These are phyloP conservation scores for Citrus cavaleriei DNA, from an alignment of 345 rosid genomes.

Conservation along the genomic window DNA sequence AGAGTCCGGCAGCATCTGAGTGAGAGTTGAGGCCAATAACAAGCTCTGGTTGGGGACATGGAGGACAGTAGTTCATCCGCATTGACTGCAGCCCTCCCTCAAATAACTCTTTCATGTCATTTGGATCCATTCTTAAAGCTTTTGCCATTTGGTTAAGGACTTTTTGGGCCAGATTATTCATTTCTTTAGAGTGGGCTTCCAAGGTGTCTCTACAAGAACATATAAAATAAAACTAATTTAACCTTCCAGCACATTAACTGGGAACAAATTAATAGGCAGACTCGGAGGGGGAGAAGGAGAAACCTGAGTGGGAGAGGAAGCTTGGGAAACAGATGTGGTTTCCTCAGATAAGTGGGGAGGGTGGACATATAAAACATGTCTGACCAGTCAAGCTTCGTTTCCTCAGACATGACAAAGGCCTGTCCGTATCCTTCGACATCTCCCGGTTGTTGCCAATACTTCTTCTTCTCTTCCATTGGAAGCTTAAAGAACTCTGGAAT, in stretches of 20 bases:
- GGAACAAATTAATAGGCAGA: background rate
- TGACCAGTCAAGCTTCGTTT: conserved; percentile 26
- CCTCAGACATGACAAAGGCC: conserved; percentile 29
- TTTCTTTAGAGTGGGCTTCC: background rate
- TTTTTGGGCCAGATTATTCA: background rate
- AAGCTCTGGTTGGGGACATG: conserved; percentile 18
- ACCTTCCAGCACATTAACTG: background rate
- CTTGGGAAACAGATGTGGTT: conserved; percentile 26
- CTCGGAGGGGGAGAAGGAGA: background rate
- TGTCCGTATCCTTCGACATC: conserved; percentile 34
- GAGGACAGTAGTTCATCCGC: conserved; percentile 57
- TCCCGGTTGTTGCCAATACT: conserved; percentile 18
- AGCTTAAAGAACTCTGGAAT: conserved; percentile 20
- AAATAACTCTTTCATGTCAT: conserved; percentile 15
- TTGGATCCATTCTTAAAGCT: background rate
- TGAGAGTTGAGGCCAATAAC: conserved; percentile 21
- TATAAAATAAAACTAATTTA: too few relatives aligned
- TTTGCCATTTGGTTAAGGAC: background rate
- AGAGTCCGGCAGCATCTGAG: conserved; percentile 7
- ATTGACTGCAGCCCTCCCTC: conserved; percentile 20
- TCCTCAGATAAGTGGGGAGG: conserved; percentile 17
- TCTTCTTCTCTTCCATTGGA: conserved; percentile 28
- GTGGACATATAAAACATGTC: conserved; percentile 23
- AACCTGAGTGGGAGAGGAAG: conserved; percentile 27
- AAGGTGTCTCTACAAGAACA: background rate